Base-by-base conservation (phyloP, 1,139 yeast species). In the Geotrichum restrictum region DNA sequence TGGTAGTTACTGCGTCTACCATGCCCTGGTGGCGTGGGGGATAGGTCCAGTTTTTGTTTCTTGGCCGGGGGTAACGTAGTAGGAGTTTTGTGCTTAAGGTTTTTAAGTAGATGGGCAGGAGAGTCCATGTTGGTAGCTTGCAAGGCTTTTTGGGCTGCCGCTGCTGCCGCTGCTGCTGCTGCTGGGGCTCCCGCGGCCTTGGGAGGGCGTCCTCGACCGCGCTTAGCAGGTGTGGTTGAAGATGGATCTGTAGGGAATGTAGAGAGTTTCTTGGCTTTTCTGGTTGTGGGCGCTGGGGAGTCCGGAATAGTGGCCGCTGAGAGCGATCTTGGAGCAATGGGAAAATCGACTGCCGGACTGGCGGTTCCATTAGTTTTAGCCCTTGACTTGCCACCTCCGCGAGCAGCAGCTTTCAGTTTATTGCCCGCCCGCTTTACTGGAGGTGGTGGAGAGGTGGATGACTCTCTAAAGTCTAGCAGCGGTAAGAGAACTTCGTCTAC, bases 401-500 rank as follows among this genome's bases (percentile, higher is more conserved):
- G 19, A 11, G 16, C 21, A n/a, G 43, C 13, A 21, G 48, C 18
- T 10, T 36, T 33, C 6, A 46, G 18, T 27, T 43, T 43, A 21
- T 45, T 48, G 11, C 37, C 19, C 8, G 49, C 45, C 24, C 41
- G 36, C 45, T 51, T 51, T 2, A 73, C 72, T 6, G 70, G 71
- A 6, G 67, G 67, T 1, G 73, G 73, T n/a, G 71, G 71, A 32
- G 63, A 61, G 19, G 64, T 67, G 31, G 64, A 63, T 13, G 68
- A 53, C 3, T 70, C 70, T 13, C 54, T 58, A 57, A 63, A 73
- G 36, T 62, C 85, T 60, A 91, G 85, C 13, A 93, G 74, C 0
- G 94, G 88, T 49, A 72, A 71, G 53, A 93, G 72, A 24, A 78
- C 75, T 1, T 80, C 85, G 56, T 75, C 76, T 0, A 91, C 96